These are phyloP conservation scores for Fremontodendron californicum DNA, from an alignment of 345 rosid species.

Conservation along the genomic window DNA sequence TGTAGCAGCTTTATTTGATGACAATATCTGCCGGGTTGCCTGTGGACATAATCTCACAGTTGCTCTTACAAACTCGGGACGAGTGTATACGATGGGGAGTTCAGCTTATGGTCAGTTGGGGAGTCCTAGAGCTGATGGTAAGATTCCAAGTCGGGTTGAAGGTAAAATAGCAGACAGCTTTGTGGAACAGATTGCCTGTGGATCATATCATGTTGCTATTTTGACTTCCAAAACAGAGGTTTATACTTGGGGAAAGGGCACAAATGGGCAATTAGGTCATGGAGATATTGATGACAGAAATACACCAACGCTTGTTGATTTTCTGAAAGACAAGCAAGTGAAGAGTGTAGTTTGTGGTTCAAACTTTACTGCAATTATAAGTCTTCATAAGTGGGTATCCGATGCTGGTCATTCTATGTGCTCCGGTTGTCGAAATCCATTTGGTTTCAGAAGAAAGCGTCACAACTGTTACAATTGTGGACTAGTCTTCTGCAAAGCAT, in stretches of 20 bases:
- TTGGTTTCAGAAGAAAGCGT: slow-evolving; percentile 81
- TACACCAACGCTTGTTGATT: slow-evolving; percentile 52
- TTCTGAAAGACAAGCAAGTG: slow-evolving; percentile 68
- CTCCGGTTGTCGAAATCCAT: slow-evolving; percentile 78
- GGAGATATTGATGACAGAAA: slow-evolving; percentile 56
- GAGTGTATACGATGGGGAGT: slow-evolving; percentile 82
- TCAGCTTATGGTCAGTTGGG: slow-evolving; percentile 73
- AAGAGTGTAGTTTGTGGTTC: slow-evolving; percentile 71
- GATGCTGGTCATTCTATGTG: slow-evolving; percentile 67
- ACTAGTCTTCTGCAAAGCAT: slow-evolving; percentile 75
- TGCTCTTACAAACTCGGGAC: slow-evolving; percentile 62
- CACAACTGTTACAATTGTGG: slow-evolving; percentile 98
- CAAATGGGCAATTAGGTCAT: slow-evolving; percentile 85
- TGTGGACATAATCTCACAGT: slow-evolving; percentile 74
- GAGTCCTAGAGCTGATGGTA: slow-evolving; percentile 48
- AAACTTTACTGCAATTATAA: slow-evolving; percentile 70
- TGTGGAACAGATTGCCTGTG: slow-evolving; percentile 76
- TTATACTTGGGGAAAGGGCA: slow-evolving; percentile 85
- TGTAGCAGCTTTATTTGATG: slow-evolving; percentile 41
- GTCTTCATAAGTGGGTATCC: slow-evolving; percentile 67
- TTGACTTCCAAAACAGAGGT: slow-evolving; percentile 64
- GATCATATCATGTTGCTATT: slow-evolving; percentile 74
- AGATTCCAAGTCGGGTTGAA: slow-evolving; percentile 51
- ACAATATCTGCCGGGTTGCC: slow-evolving; percentile 54
- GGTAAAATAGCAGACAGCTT: slow-evolving; percentile 45